Evolutionary conservation across 2,329 filamentous ascomycete genomes (phyloP).

Genomic region (Sphaerostilbella broomeana): DNA sequence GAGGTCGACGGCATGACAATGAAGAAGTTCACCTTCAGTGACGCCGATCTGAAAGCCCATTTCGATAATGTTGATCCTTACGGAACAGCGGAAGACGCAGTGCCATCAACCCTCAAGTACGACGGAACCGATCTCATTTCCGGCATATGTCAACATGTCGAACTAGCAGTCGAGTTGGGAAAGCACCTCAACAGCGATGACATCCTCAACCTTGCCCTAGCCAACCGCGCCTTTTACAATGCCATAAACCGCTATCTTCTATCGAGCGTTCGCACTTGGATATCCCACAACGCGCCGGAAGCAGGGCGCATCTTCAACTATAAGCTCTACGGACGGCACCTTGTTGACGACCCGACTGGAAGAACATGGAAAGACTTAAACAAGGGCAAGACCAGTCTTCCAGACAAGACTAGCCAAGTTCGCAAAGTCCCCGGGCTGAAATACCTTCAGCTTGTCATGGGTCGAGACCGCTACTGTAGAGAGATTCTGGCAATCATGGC

Average conservation of each 20-base stretch:
- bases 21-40: constrained; percentile 25
- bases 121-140: constrained; percentile 37
- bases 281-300: constrained; percentile 46
- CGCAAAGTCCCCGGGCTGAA: constrained; percentile 55
- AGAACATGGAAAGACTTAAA: constrained; percentile 30
- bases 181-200: constrained; percentile 48
- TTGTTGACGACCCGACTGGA: constrained; percentile 53
- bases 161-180: constrained; percentile 50
- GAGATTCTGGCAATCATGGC: constrained; percentile 60
- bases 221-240: constrained; percentile 56
- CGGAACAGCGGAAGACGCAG: constrained; percentile 1
- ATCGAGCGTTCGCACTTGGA: constrained; percentile 51
- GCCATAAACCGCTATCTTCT: constrained; percentile 54
- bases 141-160: constrained; percentile 37
- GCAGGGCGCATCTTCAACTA: constrained; percentile 55
- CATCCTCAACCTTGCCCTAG: constrained; percentile 58
- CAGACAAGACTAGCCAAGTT: constrained; percentile 21
- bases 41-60: constrained; percentile 21
- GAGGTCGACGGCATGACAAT: constrained; percentile 12
- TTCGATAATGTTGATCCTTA: constrained; percentile 28
- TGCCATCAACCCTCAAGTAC: constrained; percentile 19
- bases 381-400: constrained; percentile 9
- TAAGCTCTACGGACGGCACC: constrained; percentile 49
- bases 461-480: constrained; percentile 47
- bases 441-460: constrained; percentile 62